These are phyloP conservation scores for Phytophthora pseudosyringae DNA, from an alignment of 352 stramenopile species.

Conservation along the genomic window DNA sequence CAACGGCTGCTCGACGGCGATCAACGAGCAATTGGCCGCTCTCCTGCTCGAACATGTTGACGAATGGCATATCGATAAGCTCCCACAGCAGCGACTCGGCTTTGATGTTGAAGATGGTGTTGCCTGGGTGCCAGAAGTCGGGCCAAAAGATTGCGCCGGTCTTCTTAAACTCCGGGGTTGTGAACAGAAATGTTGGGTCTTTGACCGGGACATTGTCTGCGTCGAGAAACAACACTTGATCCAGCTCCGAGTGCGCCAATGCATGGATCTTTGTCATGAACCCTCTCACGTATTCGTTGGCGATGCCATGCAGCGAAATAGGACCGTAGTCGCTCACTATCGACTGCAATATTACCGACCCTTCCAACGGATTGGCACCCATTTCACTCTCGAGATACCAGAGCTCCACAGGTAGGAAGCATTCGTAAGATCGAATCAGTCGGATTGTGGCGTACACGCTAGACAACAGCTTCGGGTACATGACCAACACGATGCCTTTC, in stretches of 20 bases:
- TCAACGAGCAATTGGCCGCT: constrained; percentile 33
- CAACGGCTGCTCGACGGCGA: constrained; percentile 12
- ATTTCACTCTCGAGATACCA: constrained; percentile 3
- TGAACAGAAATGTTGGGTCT: constrained; percentile 54
- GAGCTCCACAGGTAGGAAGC: neutral
- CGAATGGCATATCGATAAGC: constrained; percentile 47
- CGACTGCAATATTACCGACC: neutral
- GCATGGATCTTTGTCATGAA: too few relatives aligned
- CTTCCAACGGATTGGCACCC: neutral
- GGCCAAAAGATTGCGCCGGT: constrained; percentile 61
- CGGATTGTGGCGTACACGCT: neutral
- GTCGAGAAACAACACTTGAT: too few relatives aligned
- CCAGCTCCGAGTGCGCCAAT: too few relatives aligned
- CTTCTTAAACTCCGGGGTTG: too few relatives aligned
- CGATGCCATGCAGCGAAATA: constrained; percentile 6
- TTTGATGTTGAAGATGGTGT: too few relatives aligned
- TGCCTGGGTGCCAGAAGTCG: constrained; percentile 57
- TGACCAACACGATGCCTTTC: constrained; percentile 3
- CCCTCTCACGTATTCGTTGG: neutral
- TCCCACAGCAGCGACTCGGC: constrained; percentile 56
- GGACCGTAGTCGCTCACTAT: constrained; percentile 5
- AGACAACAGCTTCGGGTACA: constrained; percentile 1
- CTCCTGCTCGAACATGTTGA: constrained; percentile 58
- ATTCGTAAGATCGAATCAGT: neutral
- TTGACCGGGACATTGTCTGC: too few relatives aligned